phyloP scores from a whole-genome alignment of 1,284 basidiomycete genomes.

The Mycena sp. region DNA sequence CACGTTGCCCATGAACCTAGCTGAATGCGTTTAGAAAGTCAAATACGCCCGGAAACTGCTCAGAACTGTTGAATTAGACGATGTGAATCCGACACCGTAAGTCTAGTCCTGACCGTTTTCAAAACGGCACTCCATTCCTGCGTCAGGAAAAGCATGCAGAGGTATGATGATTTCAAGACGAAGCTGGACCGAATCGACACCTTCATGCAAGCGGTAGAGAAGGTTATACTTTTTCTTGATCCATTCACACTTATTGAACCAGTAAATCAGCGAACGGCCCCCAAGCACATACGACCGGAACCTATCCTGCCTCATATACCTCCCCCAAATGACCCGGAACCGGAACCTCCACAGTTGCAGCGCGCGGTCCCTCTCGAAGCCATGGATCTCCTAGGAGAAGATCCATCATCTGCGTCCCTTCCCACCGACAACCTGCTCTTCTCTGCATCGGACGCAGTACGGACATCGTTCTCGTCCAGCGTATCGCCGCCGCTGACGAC shows the following conservation, averaged over 20 bases:
- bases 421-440: slow-evolving; percentile 43
- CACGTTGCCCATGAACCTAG: not conserved
- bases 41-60: slow-evolving; percentile 68
- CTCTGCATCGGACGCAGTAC: slow-evolving; percentile 36
- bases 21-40: slow-evolving; percentile 58
- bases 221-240: slow-evolving; percentile 43
- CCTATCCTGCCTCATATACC: slow-evolving; percentile 49
- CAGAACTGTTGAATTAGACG: slow-evolving; percentile 62
- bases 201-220: slow-evolving; percentile 58
- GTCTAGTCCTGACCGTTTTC: no score
- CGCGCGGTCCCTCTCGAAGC: slow-evolving; percentile 18
- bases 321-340: slow-evolving; percentile 25
- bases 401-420: slow-evolving; percentile 21
- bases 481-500: slow-evolving; percentile 35
- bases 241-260: slow-evolving; percentile 7
- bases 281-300: slow-evolving; percentile 48
- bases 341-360: slow-evolving; percentile 12
- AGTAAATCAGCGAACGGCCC: slow-evolving; percentile 45
- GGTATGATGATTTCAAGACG: slow-evolving; percentile 55
- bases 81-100: slow-evolving; percentile 55
- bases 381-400: slow-evolving; percentile 2
- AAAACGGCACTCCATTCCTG: no score
- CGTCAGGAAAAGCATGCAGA: slow-evolving; percentile 50
- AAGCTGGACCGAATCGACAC: slow-evolving; percentile 64
- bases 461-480: slow-evolving; percentile 32